Evolutionary conservation across 2,329 filamentous ascomycete genomes (phyloP), one percentile per base, ranked within the genome.

Genomic region (Clonostachys chloroleuca): DNA sequence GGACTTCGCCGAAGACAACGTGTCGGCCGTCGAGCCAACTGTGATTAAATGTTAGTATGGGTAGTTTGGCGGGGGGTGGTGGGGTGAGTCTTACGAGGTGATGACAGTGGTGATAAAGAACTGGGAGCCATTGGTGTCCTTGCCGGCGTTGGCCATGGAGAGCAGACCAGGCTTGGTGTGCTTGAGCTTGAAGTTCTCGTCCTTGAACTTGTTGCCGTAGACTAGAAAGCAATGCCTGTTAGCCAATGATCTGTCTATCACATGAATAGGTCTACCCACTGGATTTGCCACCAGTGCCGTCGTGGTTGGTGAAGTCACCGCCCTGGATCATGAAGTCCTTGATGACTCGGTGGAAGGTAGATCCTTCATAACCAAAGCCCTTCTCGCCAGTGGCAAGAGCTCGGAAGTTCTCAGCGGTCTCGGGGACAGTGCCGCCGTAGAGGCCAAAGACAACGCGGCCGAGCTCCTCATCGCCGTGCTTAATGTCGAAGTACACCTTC

Each of bases 141-240:
- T 81, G 68, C 88, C 88, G 51, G 87, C 81, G 72, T 92, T 92
- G 69, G 87, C 89, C 89, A 90, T 94, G 70, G 86, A 90, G 55
- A 94, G 75, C 45, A 89, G 74, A 61, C 89, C 89, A 70, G 84
- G 86, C 81, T 90, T 91, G 76, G 78, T 81, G 83, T 95, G 89
- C 80, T 91, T 92, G 65, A 92, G 80, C 84, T 94, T 92, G 81
- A 95, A 94, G 86, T 92, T 94, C 84, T 95, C 89, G 61, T 95
- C 89, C 55, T 81, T 71, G 74, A 94, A 94, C 73, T 88, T 89
- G 59, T 81, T 77, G 60, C 89, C 89, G 67, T 92, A 94, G 75
- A 94, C 82, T 85, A 53, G 49, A 17, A 33, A 40, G 12, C 16
- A 39, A 18, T 24, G 30, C 24, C 9, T 20, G 44, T 59, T 47